phyloP scores from a whole-genome alignment of 805 yeast species.

The Kluyveromyces wickerhamii region DNA sequence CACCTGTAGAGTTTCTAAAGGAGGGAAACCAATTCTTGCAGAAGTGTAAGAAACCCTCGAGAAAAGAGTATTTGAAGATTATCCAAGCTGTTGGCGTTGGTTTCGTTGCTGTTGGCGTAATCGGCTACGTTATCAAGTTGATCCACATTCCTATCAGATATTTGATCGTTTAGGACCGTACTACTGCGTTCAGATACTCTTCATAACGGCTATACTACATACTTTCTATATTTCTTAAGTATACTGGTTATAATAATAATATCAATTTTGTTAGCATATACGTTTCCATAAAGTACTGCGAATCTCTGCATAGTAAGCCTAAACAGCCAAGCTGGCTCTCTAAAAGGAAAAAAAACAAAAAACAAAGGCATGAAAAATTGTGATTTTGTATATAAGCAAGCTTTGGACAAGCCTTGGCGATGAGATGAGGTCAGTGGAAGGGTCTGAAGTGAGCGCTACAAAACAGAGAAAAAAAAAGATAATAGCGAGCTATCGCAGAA shows the following conservation, averaged over 20 bases:
- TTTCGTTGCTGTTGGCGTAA: slow-evolving; percentile 94
- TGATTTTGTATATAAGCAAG: slow-evolving; percentile 1
- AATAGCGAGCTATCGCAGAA: too few relatives aligned
- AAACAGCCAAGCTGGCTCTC: too few relatives aligned
- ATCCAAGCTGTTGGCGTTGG: slow-evolving; percentile 96
- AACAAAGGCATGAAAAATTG: background rate
- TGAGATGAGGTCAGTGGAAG: background rate
- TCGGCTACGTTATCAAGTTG: slow-evolving; percentile 91
- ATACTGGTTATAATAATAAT: slow-evolving; percentile 7
- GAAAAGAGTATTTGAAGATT: slow-evolving; percentile 79
- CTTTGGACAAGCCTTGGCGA: background rate
- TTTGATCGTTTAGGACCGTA: slow-evolving; percentile 63
- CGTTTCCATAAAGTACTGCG: too few relatives aligned
- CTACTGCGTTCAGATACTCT: background rate
- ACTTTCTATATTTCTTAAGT: background rate
- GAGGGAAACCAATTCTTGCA: slow-evolving; percentile 85
- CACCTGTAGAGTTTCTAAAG: slow-evolving; percentile 83
- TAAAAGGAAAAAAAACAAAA: background rate
- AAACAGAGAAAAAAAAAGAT: background rate
- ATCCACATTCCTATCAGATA: slow-evolving; percentile 94
- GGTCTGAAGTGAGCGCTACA: background rate
- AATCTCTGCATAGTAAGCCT: too few relatives aligned
- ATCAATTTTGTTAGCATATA: too few relatives aligned
- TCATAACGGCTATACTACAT: background rate
- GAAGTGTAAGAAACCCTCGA: slow-evolving; percentile 89